Conservation (phyloP, 78 protist species). For the Mantamonas sphyraenae region DNA sequence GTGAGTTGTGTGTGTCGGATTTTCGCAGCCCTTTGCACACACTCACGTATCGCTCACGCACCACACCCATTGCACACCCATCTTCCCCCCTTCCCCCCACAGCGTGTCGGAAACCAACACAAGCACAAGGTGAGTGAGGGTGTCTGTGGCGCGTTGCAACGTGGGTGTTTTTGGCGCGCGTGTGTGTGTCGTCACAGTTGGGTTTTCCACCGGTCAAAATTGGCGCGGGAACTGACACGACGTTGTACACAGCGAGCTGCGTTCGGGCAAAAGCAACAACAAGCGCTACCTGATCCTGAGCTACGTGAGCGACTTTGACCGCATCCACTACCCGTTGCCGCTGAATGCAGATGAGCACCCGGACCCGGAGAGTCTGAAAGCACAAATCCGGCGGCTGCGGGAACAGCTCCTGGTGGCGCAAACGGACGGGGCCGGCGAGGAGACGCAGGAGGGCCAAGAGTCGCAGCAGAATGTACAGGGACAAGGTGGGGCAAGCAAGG, state of each 20-base stretch:
- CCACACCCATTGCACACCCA: not conserved
- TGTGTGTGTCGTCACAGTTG: too few species aligned
- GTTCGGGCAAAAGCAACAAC: too few species aligned
- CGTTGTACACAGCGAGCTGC: too few species aligned
- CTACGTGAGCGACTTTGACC: slow-evolving; percentile 16
- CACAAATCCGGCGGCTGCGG: slow-evolving; percentile 4
- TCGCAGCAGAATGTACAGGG: not conserved
- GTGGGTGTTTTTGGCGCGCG: too few species aligned
- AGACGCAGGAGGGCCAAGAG: not conserved
- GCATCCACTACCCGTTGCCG: slow-evolving; percentile 33
- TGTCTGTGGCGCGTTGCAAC: too few species aligned
- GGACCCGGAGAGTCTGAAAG: not conserved
- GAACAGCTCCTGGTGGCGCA: not conserved
- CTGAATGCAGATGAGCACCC: not conserved
- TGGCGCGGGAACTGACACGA: too few species aligned
- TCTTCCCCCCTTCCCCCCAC: not conserved
- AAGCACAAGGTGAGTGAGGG: too few species aligned
- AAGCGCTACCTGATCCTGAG: slow-evolving; percentile 37
- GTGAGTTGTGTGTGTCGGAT: too few species aligned
- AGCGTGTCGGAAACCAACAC: too few species aligned
- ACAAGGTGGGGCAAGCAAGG: not conserved
- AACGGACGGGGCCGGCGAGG: not conserved
- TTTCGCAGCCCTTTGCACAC: too few species aligned
- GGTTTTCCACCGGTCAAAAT: too few species aligned
- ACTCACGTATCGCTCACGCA: too few species aligned